Evolutionary conservation across 139 green algal species (phyloP).

Genomic region (Volvox africanus): DNA sequence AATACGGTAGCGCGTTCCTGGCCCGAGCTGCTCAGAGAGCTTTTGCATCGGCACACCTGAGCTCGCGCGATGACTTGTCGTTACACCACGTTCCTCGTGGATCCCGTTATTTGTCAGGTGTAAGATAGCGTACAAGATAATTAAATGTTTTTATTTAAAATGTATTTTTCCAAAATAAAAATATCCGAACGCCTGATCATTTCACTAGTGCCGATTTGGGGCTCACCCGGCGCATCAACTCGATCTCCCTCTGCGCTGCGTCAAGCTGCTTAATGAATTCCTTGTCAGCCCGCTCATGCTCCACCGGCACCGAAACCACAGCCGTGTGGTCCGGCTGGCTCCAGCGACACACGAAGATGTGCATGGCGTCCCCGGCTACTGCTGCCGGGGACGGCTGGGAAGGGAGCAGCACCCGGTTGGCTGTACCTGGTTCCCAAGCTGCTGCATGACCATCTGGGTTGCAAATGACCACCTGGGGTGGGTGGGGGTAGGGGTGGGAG

Average conservation of each 20-base stretch:
- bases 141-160: no score
- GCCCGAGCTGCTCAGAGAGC: no score
- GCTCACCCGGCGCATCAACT: constrained; percentile 31
- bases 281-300: constrained; percentile 22
- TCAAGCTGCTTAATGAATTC: constrained; percentile 38
- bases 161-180: no score
- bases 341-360: constrained; percentile 45
- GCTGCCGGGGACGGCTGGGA: no score
- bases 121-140: no score
- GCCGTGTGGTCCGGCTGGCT: constrained; percentile 1
- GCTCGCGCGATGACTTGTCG: no score
- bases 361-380: not conserved
- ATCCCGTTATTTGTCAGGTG: no score
- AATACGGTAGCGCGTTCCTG: no score
- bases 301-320: constrained; percentile 24
- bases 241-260: constrained; percentile 35
- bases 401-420: constrained; percentile 12
- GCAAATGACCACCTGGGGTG: constrained; percentile 49
- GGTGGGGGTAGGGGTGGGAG: no score
- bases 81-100: no score
- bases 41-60: no score
- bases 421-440: constrained; percentile 29
- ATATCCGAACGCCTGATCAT: not conserved
- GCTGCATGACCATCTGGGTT: constrained; percentile 9
- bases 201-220: not conserved